Percentiles rank a stretch among this genome's conserved stretches.
These are phyloP conservation scores for Monotropa hypopitys DNA, from an alignment of 179 eudicot species.

Conservation along the genomic window DNA sequence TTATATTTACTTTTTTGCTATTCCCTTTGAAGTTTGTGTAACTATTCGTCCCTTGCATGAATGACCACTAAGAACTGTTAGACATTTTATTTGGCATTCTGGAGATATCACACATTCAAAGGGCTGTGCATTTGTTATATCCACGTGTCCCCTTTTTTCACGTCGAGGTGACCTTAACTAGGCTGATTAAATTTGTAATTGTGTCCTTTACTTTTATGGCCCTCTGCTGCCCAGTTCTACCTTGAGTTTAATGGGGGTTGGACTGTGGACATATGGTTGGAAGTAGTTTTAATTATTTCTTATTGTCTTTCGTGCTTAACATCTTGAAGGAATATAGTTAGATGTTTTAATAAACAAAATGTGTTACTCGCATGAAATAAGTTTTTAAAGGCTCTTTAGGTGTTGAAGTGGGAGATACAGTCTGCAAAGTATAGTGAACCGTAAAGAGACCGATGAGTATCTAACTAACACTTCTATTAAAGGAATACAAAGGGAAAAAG, in stretches of 20 bases:
- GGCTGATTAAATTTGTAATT: neutral
- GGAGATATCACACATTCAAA: neutral
- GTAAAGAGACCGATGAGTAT: neutral
- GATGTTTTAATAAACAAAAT: neutral
- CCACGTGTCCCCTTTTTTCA: neutral
- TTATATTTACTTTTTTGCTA: neutral
- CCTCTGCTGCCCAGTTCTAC: neutral
- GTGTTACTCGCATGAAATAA: neutral
- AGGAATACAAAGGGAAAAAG: neutral
- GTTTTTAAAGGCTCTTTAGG: neutral
- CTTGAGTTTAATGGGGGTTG: neutral
- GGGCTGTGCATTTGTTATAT: neutral
- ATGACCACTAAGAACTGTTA: neutral
- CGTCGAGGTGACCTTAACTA: neutral
- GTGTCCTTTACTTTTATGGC: neutral
- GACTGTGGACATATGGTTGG: neutral
- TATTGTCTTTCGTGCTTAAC: neutral
- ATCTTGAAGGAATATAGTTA: neutral
- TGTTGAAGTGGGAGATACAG: neutral
- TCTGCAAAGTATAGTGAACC: neutral
- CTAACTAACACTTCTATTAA: neutral
- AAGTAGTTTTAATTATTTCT: neutral
- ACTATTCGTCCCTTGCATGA: neutral
- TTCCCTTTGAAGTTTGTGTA: neutral
- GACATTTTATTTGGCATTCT: neutral